Percentiles rank a stretch among this genome's conserved stretches.
phyloP scores from a whole-genome alignment of 1,284 basidiomycete genomes.

The Chiua sp. region DNA sequence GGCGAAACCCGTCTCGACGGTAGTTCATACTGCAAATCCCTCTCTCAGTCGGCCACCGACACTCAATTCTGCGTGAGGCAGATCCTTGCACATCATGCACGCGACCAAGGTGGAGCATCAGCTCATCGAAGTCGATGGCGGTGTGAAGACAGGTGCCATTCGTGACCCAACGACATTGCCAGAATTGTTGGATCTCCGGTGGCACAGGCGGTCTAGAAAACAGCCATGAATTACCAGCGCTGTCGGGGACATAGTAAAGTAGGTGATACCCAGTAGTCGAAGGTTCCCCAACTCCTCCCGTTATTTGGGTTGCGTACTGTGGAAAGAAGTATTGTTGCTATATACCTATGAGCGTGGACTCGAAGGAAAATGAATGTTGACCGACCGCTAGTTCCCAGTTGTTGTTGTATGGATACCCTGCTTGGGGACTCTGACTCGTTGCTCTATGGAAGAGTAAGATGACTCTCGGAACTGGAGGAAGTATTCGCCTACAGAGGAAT shows the following conservation, averaged over 20 bases:
- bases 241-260: neutral
- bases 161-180: neutral
- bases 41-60: conserved; percentile 2
- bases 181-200: neutral
- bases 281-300: no score
- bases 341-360: neutral
- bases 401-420: neutral
- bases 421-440: neutral
- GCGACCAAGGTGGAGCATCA: neutral
- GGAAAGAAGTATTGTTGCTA: conserved; percentile 12
- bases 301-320: neutral
- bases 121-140: neutral
- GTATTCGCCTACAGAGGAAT: neutral
- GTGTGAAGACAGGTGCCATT: neutral
- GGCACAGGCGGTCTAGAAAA: neutral
- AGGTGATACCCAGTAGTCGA: neutral
- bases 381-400: conserved; percentile 12
- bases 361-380: neutral
- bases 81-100: neutral
- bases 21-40: neutral
- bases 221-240: neutral
- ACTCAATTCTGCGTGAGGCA: neutral
- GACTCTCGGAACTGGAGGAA: no score
- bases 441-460: neutral
- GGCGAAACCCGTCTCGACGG: neutral